Evolutionary conservation across 1,284 basidiomycete genomes (phyloP), one percentile per base, ranked within the genome.

Genomic region (Ceratobasidium sp.): DNA sequence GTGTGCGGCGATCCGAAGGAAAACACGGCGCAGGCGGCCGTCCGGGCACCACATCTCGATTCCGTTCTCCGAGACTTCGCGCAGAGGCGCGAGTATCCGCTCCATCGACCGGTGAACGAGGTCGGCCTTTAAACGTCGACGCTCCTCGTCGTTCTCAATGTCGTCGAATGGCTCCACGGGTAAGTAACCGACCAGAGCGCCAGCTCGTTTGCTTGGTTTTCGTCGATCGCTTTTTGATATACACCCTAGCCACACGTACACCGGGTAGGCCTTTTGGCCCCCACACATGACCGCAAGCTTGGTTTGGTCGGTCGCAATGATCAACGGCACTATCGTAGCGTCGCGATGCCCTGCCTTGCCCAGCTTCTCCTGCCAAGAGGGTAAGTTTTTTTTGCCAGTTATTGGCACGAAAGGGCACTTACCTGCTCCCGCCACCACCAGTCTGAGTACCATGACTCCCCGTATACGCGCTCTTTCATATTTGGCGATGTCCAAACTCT

Each of bases 1-100:
- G 41, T 60, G 60, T 7, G 70, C 44, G n/a, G 70, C 41, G 3
- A 73, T 44, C 20, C 38, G 38, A 7, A 55, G 70, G 46, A 16
- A 73, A 3, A 73, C 44, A 16, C 30, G 70, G 30, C 70, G 70
- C 6, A 46, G 35, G 41, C 41, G 30, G 12, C 70, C 70, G 33
- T 73, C 70, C 3, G 70, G 41, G 30, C 70, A 73, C 70, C 70
- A 73, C 70, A 73, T 73, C 41, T 73, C 46, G 30, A 73, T 55
- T 3, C 70, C 70, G 0, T 60, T 4, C 44, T 60, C 44, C 3
- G 44, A 73, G n/a, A 57, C 70, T n/a, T n/a, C 18, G 20, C 35
- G n/a, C 41, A 73, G 16, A 16, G 70, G 70, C 33, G 59, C 57
- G 3, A 73, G 30, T 5, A 73, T 27, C 57, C 35, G 44, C 44